These are phyloP conservation scores for Calonectria pseudoturangicola DNA, from an alignment of 2,329 filamentous ascomycete genomes.

Conservation along the genomic window DNA sequence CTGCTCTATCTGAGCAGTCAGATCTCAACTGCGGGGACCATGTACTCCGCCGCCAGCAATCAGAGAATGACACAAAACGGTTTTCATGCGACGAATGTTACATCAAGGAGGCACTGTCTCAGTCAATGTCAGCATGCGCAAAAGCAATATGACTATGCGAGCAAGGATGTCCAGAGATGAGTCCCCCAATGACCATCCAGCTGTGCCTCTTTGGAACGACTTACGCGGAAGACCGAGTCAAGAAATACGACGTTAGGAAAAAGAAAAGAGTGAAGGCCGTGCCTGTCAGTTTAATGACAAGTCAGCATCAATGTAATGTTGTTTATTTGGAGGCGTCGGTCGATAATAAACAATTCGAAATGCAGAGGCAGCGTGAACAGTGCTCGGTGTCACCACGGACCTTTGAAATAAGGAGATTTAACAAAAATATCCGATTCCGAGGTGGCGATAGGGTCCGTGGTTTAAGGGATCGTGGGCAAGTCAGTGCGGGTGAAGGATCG, in stretches of 20 bases:
- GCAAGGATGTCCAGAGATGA: constrained; percentile 22
- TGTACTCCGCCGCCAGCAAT: constrained; percentile 43
- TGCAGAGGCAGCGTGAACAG: background rate
- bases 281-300: constrained; percentile 22
- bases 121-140: constrained; percentile 37
- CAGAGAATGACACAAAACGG: constrained; percentile 32
- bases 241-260: background rate
- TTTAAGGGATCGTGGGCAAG: constrained; percentile 28
- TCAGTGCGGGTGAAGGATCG: constrained; percentile 40
- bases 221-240: constrained; percentile 22
- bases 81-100: constrained; percentile 31
- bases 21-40: constrained; percentile 39
- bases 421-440: constrained; percentile 25
- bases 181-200: background rate
- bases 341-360: constrained; percentile 6
- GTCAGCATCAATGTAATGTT: constrained; percentile 3
- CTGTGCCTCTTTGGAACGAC: background rate
- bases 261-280: constrained; percentile 8
- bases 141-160: constrained; percentile 33
- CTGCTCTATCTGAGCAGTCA: constrained; percentile 4
- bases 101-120: constrained; percentile 36
- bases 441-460: background rate
- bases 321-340: background rate
- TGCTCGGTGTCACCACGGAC: constrained; percentile 28
- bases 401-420: constrained; percentile 32